Percentiles rank a stretch among this genome's conserved stretches.
These are phyloP conservation scores for Fagopyrum esculentum DNA, from an alignment of 148 eudicot genomes.

Conservation along the genomic window DNA sequence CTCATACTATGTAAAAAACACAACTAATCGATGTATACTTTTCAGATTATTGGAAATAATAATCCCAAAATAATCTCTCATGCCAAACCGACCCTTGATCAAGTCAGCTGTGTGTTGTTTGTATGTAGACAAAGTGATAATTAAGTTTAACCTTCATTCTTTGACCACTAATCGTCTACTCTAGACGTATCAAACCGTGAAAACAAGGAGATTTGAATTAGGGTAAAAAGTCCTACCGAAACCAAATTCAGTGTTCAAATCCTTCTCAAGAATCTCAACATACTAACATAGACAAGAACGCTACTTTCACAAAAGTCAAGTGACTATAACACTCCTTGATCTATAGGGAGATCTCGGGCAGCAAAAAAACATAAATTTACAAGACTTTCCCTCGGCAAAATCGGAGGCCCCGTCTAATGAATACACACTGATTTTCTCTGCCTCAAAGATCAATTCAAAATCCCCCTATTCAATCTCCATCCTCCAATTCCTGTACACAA, in stretches of 20 bases:
- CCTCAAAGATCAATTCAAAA: background rate
- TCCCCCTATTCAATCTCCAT: background rate
- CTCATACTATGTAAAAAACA: too few relatives aligned
- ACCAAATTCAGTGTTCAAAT: background rate
- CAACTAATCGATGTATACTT: too few relatives aligned
- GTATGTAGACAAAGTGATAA: too few relatives aligned
- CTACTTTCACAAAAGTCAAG: slow-evolving; percentile 6
- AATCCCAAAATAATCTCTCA: too few relatives aligned
- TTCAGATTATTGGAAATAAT: too few relatives aligned
- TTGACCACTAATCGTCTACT: too few relatives aligned
- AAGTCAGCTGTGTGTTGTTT: too few relatives aligned
- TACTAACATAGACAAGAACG: background rate
- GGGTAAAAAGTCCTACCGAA: background rate
- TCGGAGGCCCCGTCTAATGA: background rate
- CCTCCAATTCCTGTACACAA: slow-evolving; percentile 4
- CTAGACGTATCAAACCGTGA: too few relatives aligned
- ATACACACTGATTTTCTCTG: background rate
- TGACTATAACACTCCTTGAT: background rate
- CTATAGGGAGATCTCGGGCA: slow-evolving; percentile 5
- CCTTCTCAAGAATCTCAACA: background rate
- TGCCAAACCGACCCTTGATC: too few relatives aligned
- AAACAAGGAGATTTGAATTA: background rate
- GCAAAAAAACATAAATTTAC: slow-evolving; percentile 5
- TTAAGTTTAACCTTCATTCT: too few relatives aligned
- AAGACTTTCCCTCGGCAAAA: background rate